Percentiles rank a stretch among this genome's conserved stretches.
Evolutionary conservation across 2,329 filamentous ascomycete genomes (phyloP).

Genomic region (Cryphonectria naterciae): DNA sequence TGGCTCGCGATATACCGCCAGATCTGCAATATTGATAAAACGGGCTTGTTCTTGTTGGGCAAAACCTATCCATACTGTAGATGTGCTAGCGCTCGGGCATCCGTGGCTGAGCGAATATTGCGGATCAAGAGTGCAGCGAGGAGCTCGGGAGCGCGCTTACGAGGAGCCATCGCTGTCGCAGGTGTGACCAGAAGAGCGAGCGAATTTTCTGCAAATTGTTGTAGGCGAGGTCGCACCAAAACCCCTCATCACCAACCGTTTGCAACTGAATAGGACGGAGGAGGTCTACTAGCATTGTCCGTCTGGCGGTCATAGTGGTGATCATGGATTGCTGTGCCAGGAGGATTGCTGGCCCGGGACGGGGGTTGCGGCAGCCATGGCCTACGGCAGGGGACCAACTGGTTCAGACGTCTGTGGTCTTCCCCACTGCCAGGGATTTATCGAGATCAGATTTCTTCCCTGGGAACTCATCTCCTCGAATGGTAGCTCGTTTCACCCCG

Average conservation of each 20-base stretch:
- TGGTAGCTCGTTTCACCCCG: background rate
- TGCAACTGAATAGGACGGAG: background rate
- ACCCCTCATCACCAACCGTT: background rate
- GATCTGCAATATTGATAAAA: background rate
- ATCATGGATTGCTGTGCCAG: background rate
- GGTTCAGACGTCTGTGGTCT: background rate
- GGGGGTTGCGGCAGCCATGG: background rate
- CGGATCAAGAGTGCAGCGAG: background rate
- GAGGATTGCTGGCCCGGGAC: background rate
- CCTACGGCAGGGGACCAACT: background rate
- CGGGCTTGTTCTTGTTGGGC: background rate
- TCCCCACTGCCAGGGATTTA: conserved; percentile 6
- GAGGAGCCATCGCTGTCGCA: background rate
- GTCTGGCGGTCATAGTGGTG: background rate
- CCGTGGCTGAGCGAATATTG: conserved; percentile 4
- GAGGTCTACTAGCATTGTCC: background rate
- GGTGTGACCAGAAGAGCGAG: background rate
- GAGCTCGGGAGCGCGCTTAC: background rate
- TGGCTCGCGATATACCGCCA: background rate
- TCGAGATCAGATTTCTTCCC: conserved; percentile 4
- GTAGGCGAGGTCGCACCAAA: background rate
- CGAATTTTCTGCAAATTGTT: background rate
- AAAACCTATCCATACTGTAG: background rate
- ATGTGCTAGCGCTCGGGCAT: background rate
- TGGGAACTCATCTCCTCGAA: background rate